phyloP scores from a whole-genome alignment of 805 yeast genomes.

The Lachancea fermentati region DNA sequence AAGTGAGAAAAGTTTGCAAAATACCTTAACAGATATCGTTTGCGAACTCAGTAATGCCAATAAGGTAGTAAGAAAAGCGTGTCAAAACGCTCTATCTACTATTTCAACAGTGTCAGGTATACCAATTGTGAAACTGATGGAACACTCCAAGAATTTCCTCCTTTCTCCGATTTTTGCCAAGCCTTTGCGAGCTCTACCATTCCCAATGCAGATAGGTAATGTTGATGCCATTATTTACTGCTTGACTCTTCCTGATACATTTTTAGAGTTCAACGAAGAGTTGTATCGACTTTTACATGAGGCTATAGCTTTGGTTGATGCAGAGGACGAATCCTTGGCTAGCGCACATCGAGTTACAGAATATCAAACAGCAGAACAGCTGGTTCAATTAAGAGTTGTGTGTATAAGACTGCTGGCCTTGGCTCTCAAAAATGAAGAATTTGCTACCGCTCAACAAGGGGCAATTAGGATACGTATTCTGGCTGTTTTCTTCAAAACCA shows the following conservation, averaged over 20 bases:
- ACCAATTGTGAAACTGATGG: slow-evolving; percentile 68
- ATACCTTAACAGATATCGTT: slow-evolving; percentile 81
- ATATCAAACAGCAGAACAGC: slow-evolving; percentile 80
- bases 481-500: slow-evolving; percentile 91
- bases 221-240: slow-evolving; percentile 96
- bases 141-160: slow-evolving; percentile 75
- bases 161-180: slow-evolving; percentile 94
- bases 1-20: slow-evolving; percentile 65
- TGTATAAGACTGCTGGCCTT: slow-evolving; percentile 79
- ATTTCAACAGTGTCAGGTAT: slow-evolving; percentile 66
- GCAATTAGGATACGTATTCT: slow-evolving; percentile 79
- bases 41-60: slow-evolving; percentile 91
- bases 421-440: slow-evolving; percentile 81
- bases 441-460: slow-evolving; percentile 65
- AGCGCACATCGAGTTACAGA: slow-evolving; percentile 82
- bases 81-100: slow-evolving; percentile 62
- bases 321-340: slow-evolving; percentile 93
- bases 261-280: slow-evolving; percentile 84
- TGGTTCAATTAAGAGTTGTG: slow-evolving; percentile 81
- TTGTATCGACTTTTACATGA: slow-evolving; percentile 78
- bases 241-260: slow-evolving; percentile 70
- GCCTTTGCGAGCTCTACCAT: slow-evolving; percentile 93
- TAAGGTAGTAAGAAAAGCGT: slow-evolving; percentile 71
- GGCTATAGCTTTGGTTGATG: slow-evolving; percentile 91
- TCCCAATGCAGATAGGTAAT: slow-evolving; percentile 98